These are phyloP conservation scores for Metschnikowia lochheadii DNA, from an alignment of 805 yeast species.

Conservation along the genomic window DNA sequence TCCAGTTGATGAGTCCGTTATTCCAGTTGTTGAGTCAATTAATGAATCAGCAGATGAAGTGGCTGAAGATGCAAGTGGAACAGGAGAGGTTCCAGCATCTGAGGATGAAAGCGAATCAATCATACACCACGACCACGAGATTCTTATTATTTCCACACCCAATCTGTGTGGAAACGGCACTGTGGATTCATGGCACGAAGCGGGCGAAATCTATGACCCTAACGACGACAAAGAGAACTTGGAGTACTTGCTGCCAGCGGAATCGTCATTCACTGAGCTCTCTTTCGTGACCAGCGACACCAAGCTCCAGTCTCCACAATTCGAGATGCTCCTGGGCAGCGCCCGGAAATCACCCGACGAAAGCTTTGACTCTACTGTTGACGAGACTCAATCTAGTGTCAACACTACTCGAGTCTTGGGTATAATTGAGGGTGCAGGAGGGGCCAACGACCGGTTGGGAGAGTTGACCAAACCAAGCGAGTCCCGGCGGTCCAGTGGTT, in stretches of 20 bases:
- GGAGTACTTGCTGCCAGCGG: conserved; percentile 8
- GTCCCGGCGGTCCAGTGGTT: background rate
- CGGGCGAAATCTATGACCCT: background rate
- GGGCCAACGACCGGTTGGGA: background rate
- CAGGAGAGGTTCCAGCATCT: background rate
- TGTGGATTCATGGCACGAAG: background rate
- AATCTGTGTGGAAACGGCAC: background rate
- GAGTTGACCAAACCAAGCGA: background rate
- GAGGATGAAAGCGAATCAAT: background rate
- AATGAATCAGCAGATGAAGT: background rate
- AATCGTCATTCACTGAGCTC: conserved; percentile 11
- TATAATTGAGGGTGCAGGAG: background rate
- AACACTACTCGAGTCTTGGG: background rate
- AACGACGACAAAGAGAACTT: background rate
- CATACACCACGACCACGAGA: background rate
- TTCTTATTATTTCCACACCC: background rate
- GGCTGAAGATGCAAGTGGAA: background rate
- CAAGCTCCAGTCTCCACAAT: background rate
- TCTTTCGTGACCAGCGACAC: conserved; percentile 11
- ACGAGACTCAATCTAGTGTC: background rate
- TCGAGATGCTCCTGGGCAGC: background rate
- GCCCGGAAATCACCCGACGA: background rate
- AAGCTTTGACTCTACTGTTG: background rate
- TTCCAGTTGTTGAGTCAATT: background rate
- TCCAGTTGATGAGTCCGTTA: background rate